Evolutionary conservation across 345 rosid genomes (phyloP).

Genomic region (Durio zibethinus): DNA sequence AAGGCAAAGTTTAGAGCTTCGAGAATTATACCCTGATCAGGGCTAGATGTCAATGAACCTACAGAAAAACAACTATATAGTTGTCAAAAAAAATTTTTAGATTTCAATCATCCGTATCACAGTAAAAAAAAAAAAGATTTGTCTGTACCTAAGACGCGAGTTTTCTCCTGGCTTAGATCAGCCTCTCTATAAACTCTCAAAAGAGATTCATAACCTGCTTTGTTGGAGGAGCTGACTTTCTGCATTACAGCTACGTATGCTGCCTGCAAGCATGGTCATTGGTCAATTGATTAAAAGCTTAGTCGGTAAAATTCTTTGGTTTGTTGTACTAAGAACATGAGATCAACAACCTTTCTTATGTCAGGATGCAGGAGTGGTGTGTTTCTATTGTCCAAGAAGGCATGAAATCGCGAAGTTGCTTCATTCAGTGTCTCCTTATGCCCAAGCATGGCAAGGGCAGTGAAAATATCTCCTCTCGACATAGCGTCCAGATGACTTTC

Average conservation of each 20-base stretch:
- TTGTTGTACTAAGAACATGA: background rate
- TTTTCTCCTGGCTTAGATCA: slow-evolving; percentile 89
- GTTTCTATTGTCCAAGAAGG: slow-evolving; percentile 67
- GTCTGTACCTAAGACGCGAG: slow-evolving; percentile 65
- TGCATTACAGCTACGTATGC: slow-evolving; percentile 87
- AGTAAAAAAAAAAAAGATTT: background rate
- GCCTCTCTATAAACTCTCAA: slow-evolving; percentile 79
- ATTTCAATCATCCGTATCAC: slow-evolving; percentile 7
- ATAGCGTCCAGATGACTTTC: slow-evolving; percentile 89
- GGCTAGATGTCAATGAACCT: slow-evolving; percentile 77
- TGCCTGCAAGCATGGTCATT: slow-evolving; percentile 52
- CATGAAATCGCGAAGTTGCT: slow-evolving; percentile 62
- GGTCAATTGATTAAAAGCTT: background rate
- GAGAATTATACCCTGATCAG: slow-evolving; percentile 48
- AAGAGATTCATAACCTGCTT: slow-evolving; percentile 68
- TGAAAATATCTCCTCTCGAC: slow-evolving; percentile 85
- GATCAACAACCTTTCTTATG: slow-evolving; percentile 56
- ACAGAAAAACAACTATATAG: slow-evolving; percentile 5
- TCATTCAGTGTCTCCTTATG: slow-evolving; percentile 64
- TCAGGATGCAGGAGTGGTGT: slow-evolving; percentile 82
- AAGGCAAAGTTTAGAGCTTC: slow-evolving; percentile 73
- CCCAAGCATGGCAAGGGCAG: slow-evolving; percentile 73
- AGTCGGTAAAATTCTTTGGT: background rate
- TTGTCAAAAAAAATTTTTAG: background rate
- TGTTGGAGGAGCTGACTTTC: slow-evolving; percentile 55